Percentiles rank a stretch among this genome's conserved stretches.
phyloP scores from a whole-genome alignment of 208 protist species.

The Polymyxa betae region DNA sequence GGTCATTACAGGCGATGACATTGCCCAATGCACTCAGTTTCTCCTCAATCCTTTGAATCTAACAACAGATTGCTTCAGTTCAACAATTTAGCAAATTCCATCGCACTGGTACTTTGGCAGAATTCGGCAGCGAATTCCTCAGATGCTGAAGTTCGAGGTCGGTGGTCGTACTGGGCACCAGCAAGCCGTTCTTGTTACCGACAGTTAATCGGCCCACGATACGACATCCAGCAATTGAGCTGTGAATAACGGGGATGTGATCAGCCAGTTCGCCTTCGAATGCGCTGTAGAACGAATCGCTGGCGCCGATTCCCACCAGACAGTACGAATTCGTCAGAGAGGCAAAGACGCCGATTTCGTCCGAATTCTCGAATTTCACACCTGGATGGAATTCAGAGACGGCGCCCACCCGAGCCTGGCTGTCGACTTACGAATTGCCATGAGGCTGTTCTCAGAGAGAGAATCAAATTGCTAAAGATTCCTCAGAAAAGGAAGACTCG shows the following conservation, averaged over 20 bases:
- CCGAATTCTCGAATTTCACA: constrained; percentile 97
- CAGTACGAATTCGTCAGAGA: constrained; percentile 99
- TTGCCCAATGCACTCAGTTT: constrained; percentile 88
- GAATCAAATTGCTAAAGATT: no score
- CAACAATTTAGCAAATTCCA: constrained; percentile 22
- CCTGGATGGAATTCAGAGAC: constrained; percentile 67
- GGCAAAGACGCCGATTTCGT: constrained; percentile 98
- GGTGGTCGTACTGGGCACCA: constrained; percentile 96
- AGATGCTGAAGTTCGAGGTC: constrained; percentile 99
- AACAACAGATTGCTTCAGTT: neutral
- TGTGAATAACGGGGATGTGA: constrained; percentile 96
- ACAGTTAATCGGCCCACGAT: constrained; percentile 95
- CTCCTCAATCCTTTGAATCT: constrained; percentile 65
- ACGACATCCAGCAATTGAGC: constrained; percentile 89
- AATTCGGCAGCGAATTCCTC: constrained; percentile 96
- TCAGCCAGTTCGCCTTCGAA: constrained; percentile 97
- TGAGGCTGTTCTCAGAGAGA: no score
- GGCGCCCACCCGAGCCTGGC: no score
- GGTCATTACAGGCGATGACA: constrained; percentile 98
- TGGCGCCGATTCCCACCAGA: constrained; percentile 91
- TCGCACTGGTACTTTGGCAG: constrained; percentile 76
- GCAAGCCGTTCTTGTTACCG: constrained; percentile 76
- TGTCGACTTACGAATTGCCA: no score
- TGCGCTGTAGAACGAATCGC: constrained; percentile 96
- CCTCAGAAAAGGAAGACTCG: no score